Evolutionary conservation across 345 rosid genomes (phyloP), one percentile per base, ranked within the genome.

Genomic region (Gossypium turneri): DNA sequence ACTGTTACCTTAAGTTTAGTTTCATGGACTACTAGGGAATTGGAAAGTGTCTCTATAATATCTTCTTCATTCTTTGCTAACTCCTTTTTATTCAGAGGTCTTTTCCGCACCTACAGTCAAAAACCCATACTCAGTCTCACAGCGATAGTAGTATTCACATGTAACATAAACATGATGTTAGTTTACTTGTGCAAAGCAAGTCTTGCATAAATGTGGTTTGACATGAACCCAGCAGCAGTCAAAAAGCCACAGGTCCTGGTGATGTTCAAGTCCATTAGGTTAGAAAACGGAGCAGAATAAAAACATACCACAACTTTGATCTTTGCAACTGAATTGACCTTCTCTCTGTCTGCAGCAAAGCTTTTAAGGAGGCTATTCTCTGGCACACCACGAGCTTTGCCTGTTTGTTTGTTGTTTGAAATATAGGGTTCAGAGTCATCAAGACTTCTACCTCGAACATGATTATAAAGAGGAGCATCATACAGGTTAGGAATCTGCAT

Each of bases 61-160:
- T 95, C 99, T 83, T 93, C 98, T 85, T 95, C 99, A 73, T 89
- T 95, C 84, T 89, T 95, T 8, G 98, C 84, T 93, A 93, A 17
- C 82, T 95, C 98, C 81, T 95, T 95, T 82, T 93, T 95, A 81
- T 93, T 95, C 80, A 95, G 87, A 65, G 99, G 98, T 81, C 99
- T 84, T 87, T 95, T 95, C 63, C 98, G 96, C 74, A 95, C 98
- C 99, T 95, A 88, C 75, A 81, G 56, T 64, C 11, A 67, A 79
- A 79, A 44, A 20, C 27, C 43, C 74, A 55, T 51, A 75, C 51
- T 29, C 53, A 59, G 13, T 66, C 43, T 24, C 1, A 4, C 7
- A 0, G 55, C 9, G 1, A 51, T 29, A 62, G 48, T 2, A 47
- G n/a, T 12, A 53, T 2, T 34, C 47, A 52, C 48, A 67, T 27